Percentiles rank a stretch among this genome's conserved stretches.
phyloP scores from a whole-genome alignment of 2,329 filamentous ascomycete species.

The Ophiostoma sp. region DNA sequence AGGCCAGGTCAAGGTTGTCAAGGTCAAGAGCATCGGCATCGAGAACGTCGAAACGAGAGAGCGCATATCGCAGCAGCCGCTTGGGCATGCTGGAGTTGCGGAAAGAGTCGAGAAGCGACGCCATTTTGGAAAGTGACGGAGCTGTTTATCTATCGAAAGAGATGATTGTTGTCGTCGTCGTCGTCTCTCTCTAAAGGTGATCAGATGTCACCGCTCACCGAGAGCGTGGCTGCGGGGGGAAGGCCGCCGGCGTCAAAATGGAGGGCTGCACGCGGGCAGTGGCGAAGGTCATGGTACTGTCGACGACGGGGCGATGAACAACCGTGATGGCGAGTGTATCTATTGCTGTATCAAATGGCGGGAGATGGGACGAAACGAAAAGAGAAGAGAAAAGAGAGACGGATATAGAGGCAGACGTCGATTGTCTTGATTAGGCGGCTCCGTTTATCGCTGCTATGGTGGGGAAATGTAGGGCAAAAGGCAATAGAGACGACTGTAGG shows the following conservation, averaged over 20 bases:
- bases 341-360: neutral
- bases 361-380: neutral
- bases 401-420: constrained; percentile 7
- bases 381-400: neutral
- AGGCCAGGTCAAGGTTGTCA: constrained; percentile 79
- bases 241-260: constrained; percentile 15
- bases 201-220: constrained; percentile 24
- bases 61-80: constrained; percentile 80
- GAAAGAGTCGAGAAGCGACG: constrained; percentile 68
- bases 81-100: constrained; percentile 77
- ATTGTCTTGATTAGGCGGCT: constrained; percentile 3
- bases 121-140: constrained; percentile 53
- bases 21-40: constrained; percentile 85
- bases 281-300: constrained; percentile 28
- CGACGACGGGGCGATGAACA: neutral
- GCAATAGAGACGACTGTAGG: neutral
- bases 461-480: neutral
- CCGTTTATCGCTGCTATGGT: constrained; percentile 4
- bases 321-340: neutral
- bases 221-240: constrained; percentile 21
- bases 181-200: neutral
- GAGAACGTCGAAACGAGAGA: constrained; percentile 80
- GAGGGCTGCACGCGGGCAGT: constrained; percentile 26
- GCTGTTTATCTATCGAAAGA: neutral
- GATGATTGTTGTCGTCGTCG: neutral